A percentile compares a stretch with the other conserved stretches of the same genome.
Evolutionary conservation across 2,329 filamentous ascomycete species (phyloP).

Genomic region (Colletotrichum sp.): DNA sequence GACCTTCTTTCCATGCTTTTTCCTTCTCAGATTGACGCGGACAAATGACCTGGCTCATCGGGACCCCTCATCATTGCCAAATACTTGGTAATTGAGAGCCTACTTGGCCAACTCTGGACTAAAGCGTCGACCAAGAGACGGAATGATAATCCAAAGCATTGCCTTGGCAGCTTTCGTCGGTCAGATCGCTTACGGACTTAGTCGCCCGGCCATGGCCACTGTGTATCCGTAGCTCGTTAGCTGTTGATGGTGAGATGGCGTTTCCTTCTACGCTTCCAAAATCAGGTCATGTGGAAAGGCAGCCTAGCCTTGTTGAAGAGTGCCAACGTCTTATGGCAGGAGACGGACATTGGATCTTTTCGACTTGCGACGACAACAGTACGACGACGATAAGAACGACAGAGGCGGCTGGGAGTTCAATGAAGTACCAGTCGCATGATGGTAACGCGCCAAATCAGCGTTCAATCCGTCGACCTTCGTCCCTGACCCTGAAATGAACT

Average conservation of each 20-base stretch:
- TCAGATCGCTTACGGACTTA: slow-evolving; percentile 9
- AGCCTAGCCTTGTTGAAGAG: background rate
- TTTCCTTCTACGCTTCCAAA: background rate
- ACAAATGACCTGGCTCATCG: background rate
- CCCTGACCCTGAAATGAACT: background rate
- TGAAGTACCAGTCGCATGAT: background rate
- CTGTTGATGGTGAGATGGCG: background rate
- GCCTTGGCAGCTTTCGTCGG: background rate
- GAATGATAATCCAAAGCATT: background rate
- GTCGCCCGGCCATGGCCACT: background rate
- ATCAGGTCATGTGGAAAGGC: background rate
- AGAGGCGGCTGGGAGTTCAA: background rate
- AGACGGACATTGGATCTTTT: background rate
- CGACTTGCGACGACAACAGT: background rate
- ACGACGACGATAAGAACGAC: background rate
- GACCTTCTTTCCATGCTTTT: background rate
- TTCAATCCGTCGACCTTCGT: background rate
- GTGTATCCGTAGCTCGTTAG: background rate
- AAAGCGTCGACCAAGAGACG: background rate
- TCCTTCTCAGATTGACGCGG: background rate
- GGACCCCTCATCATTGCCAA: background rate
- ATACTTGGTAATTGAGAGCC: background rate
- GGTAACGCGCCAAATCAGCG: background rate
- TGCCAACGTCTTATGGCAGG: background rate
- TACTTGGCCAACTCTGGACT: background rate